These are phyloP conservation scores for Hirsutella minnesotensis DNA, from an alignment of 2,329 filamentous ascomycete species.

Conservation along the genomic window DNA sequence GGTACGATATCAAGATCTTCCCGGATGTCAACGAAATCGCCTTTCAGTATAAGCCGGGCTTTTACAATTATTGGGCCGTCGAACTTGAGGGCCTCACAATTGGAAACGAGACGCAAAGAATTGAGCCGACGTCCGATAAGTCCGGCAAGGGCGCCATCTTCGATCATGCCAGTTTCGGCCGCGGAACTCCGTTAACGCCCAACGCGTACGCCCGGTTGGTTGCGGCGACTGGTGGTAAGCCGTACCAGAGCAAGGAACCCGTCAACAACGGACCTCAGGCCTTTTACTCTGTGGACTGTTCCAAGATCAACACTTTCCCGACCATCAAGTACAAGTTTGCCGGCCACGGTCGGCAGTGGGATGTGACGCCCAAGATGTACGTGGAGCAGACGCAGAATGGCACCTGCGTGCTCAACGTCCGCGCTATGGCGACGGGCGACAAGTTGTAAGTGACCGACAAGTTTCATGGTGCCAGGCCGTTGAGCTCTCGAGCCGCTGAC, in stretches of 20 bases:
- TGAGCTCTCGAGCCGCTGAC: background rate
- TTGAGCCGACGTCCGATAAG: constrained; percentile 6
- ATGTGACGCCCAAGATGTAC: constrained; percentile 6
- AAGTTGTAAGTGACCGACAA: constrained; percentile 5
- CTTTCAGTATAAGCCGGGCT: constrained; percentile 7
- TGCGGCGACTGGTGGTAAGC: constrained; percentile 5
- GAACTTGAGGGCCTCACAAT: constrained; percentile 7
- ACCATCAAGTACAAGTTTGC: constrained; percentile 6
- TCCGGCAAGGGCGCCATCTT: constrained; percentile 9
- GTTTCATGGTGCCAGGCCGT: background rate
- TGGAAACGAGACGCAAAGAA: constrained; percentile 7
- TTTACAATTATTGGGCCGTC: constrained; percentile 11
- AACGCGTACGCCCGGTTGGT: constrained; percentile 9
- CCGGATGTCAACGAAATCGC: constrained; percentile 8
- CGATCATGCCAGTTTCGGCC: constrained; percentile 9
- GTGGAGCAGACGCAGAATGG: constrained; percentile 6
- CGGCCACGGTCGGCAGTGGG: constrained; percentile 7
- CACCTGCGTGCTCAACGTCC: constrained; percentile 9
- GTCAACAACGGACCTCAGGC: constrained; percentile 9
- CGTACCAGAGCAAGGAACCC: constrained; percentile 5
- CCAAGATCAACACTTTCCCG: constrained; percentile 4
- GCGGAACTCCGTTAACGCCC: constrained; percentile 6
- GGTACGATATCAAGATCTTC: constrained; percentile 11
- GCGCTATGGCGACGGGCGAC: constrained; percentile 7
- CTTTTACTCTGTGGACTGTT: constrained; percentile 8